Percentiles rank a stretch among this genome's conserved stretches.
These are phyloP conservation scores for Trichoderma harzianum DNA, from an alignment of 2,329 filamentous ascomycete species.

Conservation along the genomic window DNA sequence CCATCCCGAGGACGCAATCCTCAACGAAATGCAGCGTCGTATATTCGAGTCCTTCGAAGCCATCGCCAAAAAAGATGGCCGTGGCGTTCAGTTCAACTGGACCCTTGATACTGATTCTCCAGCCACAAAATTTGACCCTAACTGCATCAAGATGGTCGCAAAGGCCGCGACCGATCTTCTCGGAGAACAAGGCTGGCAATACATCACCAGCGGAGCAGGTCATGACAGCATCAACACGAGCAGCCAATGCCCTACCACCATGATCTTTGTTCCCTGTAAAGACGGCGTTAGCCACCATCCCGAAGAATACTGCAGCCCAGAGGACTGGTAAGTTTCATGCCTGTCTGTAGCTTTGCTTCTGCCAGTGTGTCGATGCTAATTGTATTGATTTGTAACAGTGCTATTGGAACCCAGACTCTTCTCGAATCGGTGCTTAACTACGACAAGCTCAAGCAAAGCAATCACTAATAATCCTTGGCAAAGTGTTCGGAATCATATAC, in stretches of 20 bases:
- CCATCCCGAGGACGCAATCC: slow-evolving; percentile 50
- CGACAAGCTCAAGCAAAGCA: slow-evolving; percentile 18
- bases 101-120: slow-evolving; percentile 57
- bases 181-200: slow-evolving; percentile 38
- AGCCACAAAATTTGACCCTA: slow-evolving; percentile 60
- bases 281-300: slow-evolving; percentile 39
- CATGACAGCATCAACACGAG: slow-evolving; percentile 39
- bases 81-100: slow-evolving; percentile 51
- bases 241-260: slow-evolving; percentile 33
- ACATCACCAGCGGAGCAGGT: slow-evolving; percentile 38
- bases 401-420: slow-evolving; percentile 29
- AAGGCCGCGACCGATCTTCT: slow-evolving; percentile 54
- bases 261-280: slow-evolving; percentile 39
- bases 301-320: slow-evolving; percentile 34
- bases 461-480: neutral
- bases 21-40: slow-evolving; percentile 42
- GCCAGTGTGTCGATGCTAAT: too few relatives aligned
- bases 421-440: slow-evolving; percentile 27
- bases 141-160: slow-evolving; percentile 63
- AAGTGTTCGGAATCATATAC: neutral
- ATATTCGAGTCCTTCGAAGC: slow-evolving; percentile 25
- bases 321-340: slow-evolving; percentile 30
- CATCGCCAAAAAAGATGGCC: slow-evolving; percentile 27
- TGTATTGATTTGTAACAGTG: slow-evolving; percentile 16
- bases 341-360: too few relatives aligned